Percentiles rank a stretch among this genome's conserved stretches.
phyloP scores from a whole-genome alignment of 2,329 filamentous ascomycete species.

The Ascochyta koolunga region DNA sequence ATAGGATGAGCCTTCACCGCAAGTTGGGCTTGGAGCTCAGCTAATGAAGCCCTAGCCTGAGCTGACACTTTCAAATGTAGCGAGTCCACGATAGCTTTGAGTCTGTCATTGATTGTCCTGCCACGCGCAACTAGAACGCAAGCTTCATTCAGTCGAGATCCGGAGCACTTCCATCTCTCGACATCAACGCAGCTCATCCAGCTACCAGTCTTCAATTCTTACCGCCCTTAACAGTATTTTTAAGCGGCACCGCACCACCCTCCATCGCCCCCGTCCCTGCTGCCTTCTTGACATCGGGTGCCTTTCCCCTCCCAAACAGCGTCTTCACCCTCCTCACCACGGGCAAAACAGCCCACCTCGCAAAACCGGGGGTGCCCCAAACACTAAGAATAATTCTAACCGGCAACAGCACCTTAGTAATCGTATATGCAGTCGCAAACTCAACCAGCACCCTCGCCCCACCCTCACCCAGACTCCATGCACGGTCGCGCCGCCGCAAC shows the following conservation, averaged over 20 bases:
- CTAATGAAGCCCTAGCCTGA: not conserved
- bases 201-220: not conserved
- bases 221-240: not conserved
- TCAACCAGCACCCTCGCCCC: constrained; percentile 65
- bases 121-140: not conserved
- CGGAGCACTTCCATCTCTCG: constrained; percentile 15
- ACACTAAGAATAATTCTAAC: constrained; percentile 77
- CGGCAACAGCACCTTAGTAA: constrained; percentile 86
- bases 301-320: constrained; percentile 46
- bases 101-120: not conserved
- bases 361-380: constrained; percentile 94
- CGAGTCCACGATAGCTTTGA: no score
- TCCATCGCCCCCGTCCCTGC: constrained; percentile 45
- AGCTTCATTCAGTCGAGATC: not conserved
- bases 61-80: no score
- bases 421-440: constrained; percentile 86
- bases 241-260: constrained; percentile 39
- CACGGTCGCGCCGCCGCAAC: constrained; percentile 41
- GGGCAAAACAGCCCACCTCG: constrained; percentile 50
- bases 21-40: not conserved
- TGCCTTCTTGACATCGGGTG: constrained; percentile 20
- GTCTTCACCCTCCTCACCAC: constrained; percentile 41
- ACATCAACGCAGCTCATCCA: not conserved
- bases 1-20: not conserved
- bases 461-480: constrained; percentile 48